These are phyloP conservation scores for Hydrangea macrophylla DNA, from an alignment of 148 eudicot species.

Conservation along the genomic window DNA sequence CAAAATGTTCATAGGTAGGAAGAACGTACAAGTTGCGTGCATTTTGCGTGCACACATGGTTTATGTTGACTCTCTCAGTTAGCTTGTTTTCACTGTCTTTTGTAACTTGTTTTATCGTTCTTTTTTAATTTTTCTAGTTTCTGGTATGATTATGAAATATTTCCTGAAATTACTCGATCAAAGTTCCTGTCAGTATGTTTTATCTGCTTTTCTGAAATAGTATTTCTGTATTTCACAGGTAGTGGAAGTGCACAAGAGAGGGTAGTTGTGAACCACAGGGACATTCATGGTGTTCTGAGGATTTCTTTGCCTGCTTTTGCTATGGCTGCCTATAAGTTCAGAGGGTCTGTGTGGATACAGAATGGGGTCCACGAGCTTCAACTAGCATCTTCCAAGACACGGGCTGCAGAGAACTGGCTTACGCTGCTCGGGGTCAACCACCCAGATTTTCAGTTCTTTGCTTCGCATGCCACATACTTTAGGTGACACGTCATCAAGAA, in stretches of 20 bases:
- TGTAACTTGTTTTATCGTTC: too few species aligned
- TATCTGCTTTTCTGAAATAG: too few species aligned
- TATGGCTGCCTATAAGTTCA: slow-evolving; percentile 22
- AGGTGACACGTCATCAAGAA: slow-evolving; percentile 11
- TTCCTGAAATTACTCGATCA: too few species aligned
- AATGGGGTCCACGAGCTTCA: slow-evolving; percentile 7
- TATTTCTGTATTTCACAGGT: not conserved
- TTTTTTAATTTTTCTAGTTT: too few species aligned
- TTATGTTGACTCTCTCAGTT: too few species aligned
- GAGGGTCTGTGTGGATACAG: slow-evolving; percentile 15
- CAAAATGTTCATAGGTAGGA: not conserved
- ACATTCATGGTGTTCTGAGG: slow-evolving; percentile 8
- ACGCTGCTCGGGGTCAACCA: slow-evolving; percentile 18
- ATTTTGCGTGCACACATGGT: too few species aligned
- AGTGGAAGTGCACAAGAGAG: slow-evolving; percentile 5
- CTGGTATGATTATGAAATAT: too few species aligned
- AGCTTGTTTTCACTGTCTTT: not conserved
- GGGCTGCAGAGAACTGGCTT: slow-evolving; percentile 17
- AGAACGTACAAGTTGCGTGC: too few species aligned
- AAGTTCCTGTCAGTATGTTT: too few species aligned
- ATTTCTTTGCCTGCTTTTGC: slow-evolving; percentile 21
- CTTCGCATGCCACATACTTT: slow-evolving; percentile 8
- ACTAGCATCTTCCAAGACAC: slow-evolving; percentile 2
- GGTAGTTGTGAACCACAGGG: slow-evolving; percentile 6
- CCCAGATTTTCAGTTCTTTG: slow-evolving; percentile 24